These are phyloP conservation scores for Amanita muscaria DNA, from an alignment of 768 basidiomycete species.

Conservation along the genomic window DNA sequence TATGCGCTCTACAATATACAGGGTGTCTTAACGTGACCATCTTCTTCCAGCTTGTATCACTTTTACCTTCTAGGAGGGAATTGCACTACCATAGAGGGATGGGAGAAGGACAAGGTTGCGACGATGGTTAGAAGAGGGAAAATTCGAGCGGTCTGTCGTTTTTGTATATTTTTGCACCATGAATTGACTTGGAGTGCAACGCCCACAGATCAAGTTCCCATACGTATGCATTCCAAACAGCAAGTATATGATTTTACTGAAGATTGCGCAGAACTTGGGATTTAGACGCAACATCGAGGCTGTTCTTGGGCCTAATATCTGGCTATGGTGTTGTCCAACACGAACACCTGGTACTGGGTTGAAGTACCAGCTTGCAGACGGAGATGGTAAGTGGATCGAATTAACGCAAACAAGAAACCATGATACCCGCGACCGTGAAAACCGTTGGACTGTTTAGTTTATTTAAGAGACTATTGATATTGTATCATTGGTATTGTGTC, in stretches of 20 bases:
- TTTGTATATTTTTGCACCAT: not conserved
- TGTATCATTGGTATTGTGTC: not conserved
- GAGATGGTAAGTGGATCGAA: conserved; percentile 67
- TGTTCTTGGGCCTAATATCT: conserved; percentile 65
- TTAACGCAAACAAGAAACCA: conserved; percentile 18
- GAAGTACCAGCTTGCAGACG: conserved; percentile 61
- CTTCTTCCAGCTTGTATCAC: conserved; percentile 64
- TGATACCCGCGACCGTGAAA: not conserved
- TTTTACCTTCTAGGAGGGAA: conserved; percentile 70
- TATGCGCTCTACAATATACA: conserved; percentile 18
- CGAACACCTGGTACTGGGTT: conserved; percentile 62
- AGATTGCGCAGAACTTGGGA: conserved; percentile 65
- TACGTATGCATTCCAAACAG: conserved; percentile 50
- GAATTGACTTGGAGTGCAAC: conserved; percentile 3
- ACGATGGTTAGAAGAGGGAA: conserved; percentile 78
- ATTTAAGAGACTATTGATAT: not conserved
- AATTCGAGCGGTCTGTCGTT: conserved; percentile 56
- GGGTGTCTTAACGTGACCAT: conserved; percentile 1
- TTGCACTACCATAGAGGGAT: conserved; percentile 92
- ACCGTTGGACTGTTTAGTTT: not conserved
- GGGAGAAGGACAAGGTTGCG: conserved; percentile 95
- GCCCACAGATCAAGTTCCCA: conserved; percentile 76
- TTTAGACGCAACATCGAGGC: conserved; percentile 61
- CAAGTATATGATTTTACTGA: conserved; percentile 9
- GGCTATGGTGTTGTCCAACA: conserved; percentile 82